phyloP scores from a whole-genome alignment of 75 land plant genomes.

The Chamaecyparis obtusa region DNA sequence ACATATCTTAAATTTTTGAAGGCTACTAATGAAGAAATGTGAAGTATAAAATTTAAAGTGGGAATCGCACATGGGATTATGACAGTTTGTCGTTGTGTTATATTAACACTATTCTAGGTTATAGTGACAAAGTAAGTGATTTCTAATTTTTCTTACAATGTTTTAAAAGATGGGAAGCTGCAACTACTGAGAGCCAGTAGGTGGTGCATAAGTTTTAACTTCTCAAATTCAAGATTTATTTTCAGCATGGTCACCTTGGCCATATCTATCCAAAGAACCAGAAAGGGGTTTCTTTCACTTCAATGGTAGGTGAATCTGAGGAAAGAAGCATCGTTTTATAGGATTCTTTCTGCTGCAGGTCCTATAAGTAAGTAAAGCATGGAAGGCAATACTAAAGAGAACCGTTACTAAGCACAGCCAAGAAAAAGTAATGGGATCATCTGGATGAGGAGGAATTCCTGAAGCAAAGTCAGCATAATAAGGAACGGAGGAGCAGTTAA shows the following conservation, averaged over 20 bases:
- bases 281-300: not conserved
- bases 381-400: not conserved
- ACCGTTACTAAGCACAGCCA: not conserved
- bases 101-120: not conserved
- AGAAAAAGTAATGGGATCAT: not conserved
- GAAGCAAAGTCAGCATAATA: not conserved
- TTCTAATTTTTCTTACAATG: not conserved
- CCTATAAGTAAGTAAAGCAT: not conserved
- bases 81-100: not conserved
- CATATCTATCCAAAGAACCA: not conserved
- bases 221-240: not conserved
- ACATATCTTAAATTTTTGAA: not conserved
- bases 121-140: not conserved
- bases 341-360: not conserved
- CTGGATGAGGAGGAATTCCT: not conserved
- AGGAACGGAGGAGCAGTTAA: not conserved
- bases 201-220: not conserved
- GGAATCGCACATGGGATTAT: not conserved
- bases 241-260: not conserved
- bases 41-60: not conserved
- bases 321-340: not conserved
- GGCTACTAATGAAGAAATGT: not conserved
- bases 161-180: not conserved
- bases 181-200: not conserved
- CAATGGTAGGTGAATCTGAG: not conserved